Base-by-base conservation (phyloP, 805 yeast species). In the Ogataea paraovalis region DNA sequence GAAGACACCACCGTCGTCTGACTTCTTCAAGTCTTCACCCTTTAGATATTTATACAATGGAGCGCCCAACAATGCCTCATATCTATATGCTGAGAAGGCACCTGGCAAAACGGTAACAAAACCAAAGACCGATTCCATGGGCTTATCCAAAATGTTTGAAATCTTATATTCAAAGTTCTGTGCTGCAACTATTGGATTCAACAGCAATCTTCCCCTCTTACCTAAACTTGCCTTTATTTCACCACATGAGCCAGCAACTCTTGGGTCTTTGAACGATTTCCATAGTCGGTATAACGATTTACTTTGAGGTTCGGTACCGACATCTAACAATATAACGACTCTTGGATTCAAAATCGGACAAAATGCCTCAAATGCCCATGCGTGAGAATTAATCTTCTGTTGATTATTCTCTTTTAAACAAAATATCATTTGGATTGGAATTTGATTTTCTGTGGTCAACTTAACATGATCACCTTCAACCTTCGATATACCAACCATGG, bases 171-270 rank as follows among this genome's bases (percentile, higher is more conserved):
- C 99, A 66, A 94, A 92, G 67, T 92, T 92, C 66, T 94, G 98
- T 0, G 97, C 95, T 2, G 98, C 97, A 9, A 92, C 92, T 47
- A 92, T 68, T 8, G 99, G 98, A 62, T 92, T 92, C 14, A 83
- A 54, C 39, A 92, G 69, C 33, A 75, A 61, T 22, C 58, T 58
- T 39, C 66, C 67, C 14, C 69, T 66, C 41, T 61, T 65, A 2
- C 98, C 97, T 45, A 91, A 70, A 65, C 85, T 82, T 0, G 94
- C 95, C 54, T 82, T 84, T 67, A 94, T 92, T 64, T 94, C 98
- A 46, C 99, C 99, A 79, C 99, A 92, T 1, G 97, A 96, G 36
- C 99, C 99, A 2, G 96, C 99, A 19, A 92, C 95, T 45, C 81
- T 78, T 2, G 89, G 85, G 57, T 82, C 76, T 50, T 73, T 74